These are phyloP conservation scores for Neocallimastix lanati DNA, from an alignment of 192 early-diverging fungal species.

Conservation along the genomic window DNA sequence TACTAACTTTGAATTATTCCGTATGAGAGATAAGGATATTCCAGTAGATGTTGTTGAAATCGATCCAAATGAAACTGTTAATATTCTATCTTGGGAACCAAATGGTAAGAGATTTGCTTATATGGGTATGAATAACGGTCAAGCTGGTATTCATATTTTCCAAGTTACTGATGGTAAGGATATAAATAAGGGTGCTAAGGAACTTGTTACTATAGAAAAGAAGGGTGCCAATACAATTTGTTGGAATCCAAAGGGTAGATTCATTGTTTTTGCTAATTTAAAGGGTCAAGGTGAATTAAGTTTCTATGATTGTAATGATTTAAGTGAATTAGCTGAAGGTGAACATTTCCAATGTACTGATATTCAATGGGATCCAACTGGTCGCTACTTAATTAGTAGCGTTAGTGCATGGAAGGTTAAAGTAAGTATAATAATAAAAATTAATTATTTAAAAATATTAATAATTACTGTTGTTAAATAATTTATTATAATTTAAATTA, in stretches of 20 bases:
- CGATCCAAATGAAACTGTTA: slow-evolving; percentile 43
- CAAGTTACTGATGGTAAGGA: slow-evolving; percentile 4
- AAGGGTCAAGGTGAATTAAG: slow-evolving; percentile 66
- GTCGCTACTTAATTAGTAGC: slow-evolving; percentile 74
- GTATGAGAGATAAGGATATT: slow-evolving; percentile 70
- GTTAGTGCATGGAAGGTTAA: slow-evolving; percentile 73
- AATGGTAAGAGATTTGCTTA: slow-evolving; percentile 72
- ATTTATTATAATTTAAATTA: too few species aligned
- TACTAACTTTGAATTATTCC: slow-evolving; percentile 91
- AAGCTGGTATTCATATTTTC: slow-evolving; percentile 3
- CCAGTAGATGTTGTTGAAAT: slow-evolving; percentile 95
- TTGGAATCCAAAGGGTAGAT: slow-evolving; percentile 94
- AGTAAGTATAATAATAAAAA: slow-evolving; percentile 12
- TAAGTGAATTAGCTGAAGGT: slow-evolving; percentile 36
- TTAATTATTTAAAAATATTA: too few species aligned
- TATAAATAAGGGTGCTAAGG: slow-evolving; percentile 39
- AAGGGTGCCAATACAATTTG: slow-evolving; percentile 65
- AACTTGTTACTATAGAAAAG: slow-evolving; percentile 64
- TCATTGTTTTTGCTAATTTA: slow-evolving; percentile 71
- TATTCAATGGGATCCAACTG: slow-evolving; percentile 96
- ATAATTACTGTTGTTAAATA: too few species aligned
- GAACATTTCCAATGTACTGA: slow-evolving; percentile 94
- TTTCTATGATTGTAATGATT: slow-evolving; percentile 70
- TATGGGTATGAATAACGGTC: slow-evolving; percentile 46
- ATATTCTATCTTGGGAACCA: slow-evolving; percentile 93